phyloP scores from a whole-genome alignment of 805 yeast species.

The Starmerella bacillaris region DNA sequence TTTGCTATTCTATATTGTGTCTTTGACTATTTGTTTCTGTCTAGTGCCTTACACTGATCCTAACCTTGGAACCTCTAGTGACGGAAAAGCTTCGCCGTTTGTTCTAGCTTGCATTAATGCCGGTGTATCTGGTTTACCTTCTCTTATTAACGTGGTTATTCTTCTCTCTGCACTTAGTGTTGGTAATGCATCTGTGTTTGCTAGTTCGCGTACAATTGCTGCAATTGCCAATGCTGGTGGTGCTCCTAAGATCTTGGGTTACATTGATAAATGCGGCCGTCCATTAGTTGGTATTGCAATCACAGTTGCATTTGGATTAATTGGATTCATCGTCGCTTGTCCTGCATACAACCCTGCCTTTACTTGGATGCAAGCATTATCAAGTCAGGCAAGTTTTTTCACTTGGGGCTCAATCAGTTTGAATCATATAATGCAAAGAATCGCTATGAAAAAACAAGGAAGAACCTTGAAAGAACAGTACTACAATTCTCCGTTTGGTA shows the following conservation, averaged over 20 bases:
- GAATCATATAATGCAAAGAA: slow-evolving; percentile 35
- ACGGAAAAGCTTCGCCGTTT: slow-evolving; percentile 52
- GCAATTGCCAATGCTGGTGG: slow-evolving; percentile 47
- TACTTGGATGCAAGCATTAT: slow-evolving; percentile 54
- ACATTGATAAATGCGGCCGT: slow-evolving; percentile 59
- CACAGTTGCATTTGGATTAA: slow-evolving; percentile 30
- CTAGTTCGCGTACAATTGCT: slow-evolving; percentile 51
- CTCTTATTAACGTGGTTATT: slow-evolving; percentile 53
- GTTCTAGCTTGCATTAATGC: slow-evolving; percentile 54
- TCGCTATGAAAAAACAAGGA: slow-evolving; percentile 44
- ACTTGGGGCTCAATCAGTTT: slow-evolving; percentile 62
- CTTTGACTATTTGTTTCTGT: slow-evolving; percentile 41
- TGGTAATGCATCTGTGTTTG: slow-evolving; percentile 57
- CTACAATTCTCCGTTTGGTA: slow-evolving; percentile 49
- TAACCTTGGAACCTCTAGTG: slow-evolving; percentile 34
- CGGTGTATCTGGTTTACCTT: slow-evolving; percentile 47
- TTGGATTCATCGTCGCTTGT: slow-evolving; percentile 41
- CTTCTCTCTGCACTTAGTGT: slow-evolving; percentile 52
- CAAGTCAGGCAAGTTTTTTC: slow-evolving; percentile 56
- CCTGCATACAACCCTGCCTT: slow-evolving; percentile 35
- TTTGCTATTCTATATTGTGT: slow-evolving; percentile 45
- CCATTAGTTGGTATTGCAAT: slow-evolving; percentile 43
- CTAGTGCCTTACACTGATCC: slow-evolving; percentile 49
- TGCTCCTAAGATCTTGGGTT: slow-evolving; percentile 39
- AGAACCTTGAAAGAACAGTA: slow-evolving; percentile 48